Conservation (phyloP, 1,139 yeast genomes). For the Yamadazyma membranifaciens region DNA sequence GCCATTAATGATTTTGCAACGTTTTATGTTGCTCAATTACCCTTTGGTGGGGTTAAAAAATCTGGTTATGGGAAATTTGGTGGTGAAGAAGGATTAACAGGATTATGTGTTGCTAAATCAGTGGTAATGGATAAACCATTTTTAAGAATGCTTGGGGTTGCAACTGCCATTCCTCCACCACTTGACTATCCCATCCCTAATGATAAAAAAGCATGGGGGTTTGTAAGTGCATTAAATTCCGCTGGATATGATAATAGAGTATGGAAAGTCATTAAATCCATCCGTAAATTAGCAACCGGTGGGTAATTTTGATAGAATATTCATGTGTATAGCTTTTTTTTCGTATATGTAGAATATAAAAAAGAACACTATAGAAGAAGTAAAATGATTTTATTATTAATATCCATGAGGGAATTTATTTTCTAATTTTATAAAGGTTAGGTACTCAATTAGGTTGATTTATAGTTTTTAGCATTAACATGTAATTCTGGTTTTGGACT, state of each 20-base stretch:
- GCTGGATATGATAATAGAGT: constrained; percentile 81
- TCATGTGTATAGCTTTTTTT: not conserved
- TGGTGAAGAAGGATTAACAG: constrained; percentile 92
- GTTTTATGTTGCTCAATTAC: constrained; percentile 89
- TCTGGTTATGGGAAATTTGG: constrained; percentile 97
- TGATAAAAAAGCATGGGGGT: constrained; percentile 81
- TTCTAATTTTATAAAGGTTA: not conserved
- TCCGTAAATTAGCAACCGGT: constrained; percentile 40
- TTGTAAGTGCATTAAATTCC: constrained; percentile 75
- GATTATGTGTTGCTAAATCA: constrained; percentile 81
- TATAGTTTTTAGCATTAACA: constrained; percentile 41
- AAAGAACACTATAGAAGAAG: constrained; percentile 2
- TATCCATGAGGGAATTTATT: not conserved
- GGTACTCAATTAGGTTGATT: not conserved
- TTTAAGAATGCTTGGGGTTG: constrained; percentile 53
- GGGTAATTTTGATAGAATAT: constrained; percentile 15
- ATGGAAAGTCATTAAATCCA: constrained; percentile 57
- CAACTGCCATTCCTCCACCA: constrained; percentile 81
- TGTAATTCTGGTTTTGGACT: constrained; percentile 81
- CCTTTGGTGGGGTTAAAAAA: constrained; percentile 91
- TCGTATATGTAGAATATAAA: not conserved
- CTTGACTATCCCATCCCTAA: constrained; percentile 87
- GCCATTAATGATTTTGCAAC: constrained; percentile 98
- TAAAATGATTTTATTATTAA: not conserved
- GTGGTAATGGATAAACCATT: constrained; percentile 82